A percentile compares a stretch with the other conserved stretches of the same genome.
Conservation (phyloP, 768 basidiomycete genomes). For the Thelephora aurantiotincta region DNA sequence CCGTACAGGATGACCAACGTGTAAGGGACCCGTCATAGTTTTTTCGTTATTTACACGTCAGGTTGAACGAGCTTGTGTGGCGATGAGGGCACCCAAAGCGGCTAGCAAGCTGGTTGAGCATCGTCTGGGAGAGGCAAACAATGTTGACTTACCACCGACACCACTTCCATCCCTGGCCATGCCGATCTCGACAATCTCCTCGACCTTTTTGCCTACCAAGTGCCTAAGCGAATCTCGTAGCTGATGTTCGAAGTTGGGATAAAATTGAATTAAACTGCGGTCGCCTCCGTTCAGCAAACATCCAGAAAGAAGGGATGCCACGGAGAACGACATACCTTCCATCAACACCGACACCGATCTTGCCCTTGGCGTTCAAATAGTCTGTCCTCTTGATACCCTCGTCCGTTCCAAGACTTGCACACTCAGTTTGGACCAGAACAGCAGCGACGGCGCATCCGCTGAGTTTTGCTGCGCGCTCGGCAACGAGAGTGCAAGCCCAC, state of each 20-base stretch:
- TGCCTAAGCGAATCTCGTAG: constrained; percentile 62
- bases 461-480: constrained; percentile 66
- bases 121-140: background rate
- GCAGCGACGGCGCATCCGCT: constrained; percentile 84
- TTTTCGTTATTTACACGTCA: no score
- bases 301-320: background rate
- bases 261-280: constrained; percentile 74
- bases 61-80: no score
- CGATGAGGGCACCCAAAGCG: constrained; percentile 62
- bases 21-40: no score
- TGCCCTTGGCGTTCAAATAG: constrained; percentile 16
- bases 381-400: constrained; percentile 12
- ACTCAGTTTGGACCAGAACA: constrained; percentile 68
- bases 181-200: constrained; percentile 72
- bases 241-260: constrained; percentile 71
- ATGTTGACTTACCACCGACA: constrained; percentile 69
- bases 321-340: constrained; percentile 47
- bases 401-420: constrained; percentile 34
- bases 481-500: constrained; percentile 69
- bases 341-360: constrained; percentile 79
- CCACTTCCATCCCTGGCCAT: constrained; percentile 97
- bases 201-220: constrained; percentile 70
- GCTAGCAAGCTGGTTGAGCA: constrained; percentile 29
- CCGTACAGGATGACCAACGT: no score
- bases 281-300: background rate